Base-by-base conservation (phyloP, 2,329 filamentous ascomycete species). In the Aspergillus ruber region DNA sequence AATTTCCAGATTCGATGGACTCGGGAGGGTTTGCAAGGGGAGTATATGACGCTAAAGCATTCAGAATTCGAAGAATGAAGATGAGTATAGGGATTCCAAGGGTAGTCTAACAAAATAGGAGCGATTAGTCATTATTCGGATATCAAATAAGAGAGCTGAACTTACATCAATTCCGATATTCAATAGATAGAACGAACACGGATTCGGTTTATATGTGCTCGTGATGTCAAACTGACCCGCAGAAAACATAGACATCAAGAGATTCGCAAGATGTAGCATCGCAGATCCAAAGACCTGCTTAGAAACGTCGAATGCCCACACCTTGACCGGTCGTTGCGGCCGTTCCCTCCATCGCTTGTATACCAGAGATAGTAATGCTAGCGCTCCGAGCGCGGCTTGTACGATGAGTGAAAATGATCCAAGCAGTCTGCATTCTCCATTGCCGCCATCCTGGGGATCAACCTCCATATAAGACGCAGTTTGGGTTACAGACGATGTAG, bases 291-390 rank as follows among this genome's bases (percentile, higher is more conserved):
- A 87, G 46, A 98, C 89, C 74, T 98, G 93, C 75, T 98, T 98
- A 27, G 89, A 95, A 20, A 84, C 93, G 65, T 98, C 93, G 67
- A 97, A 98, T 68, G 88, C 90, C 91, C 93, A 98, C 56, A 98
- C 90, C 77, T 94, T 95, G 62, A 97, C 64, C 1, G 91, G 91
- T 47, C 93, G 81, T 66, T 96, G 91, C 1, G 93, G 91, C 48
- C 88, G 80, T 71, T 98, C 93, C 55, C 88, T 82, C 83, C 86
- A 95, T 57, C 93, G 81, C 75, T 98, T 98, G 74, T 83, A 95
- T 6, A 97, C 91, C 43, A 98, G 79, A 1, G 90, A 88, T 46
- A 91, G 74, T 45, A 97, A 73, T 7, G 93, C 93, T 47, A 96
- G 74, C 15, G 78, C 81, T 15, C 93, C 93, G 15, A 98, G 81